These are phyloP conservation scores for Claviceps sp. DNA, from an alignment of 2,329 filamentous ascomycete species.

Conservation along the genomic window DNA sequence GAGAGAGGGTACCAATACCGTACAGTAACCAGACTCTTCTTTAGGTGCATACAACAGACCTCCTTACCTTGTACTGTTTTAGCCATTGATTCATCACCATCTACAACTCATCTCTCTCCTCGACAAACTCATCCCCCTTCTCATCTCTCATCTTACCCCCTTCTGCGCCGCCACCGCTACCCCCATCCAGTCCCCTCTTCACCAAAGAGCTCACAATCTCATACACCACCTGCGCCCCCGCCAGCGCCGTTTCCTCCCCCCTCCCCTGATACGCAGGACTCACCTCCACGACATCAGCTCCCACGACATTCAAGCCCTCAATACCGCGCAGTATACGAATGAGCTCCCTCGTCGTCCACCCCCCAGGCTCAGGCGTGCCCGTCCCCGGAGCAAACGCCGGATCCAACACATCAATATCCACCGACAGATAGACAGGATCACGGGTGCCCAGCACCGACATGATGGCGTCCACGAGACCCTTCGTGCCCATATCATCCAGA, in stretches of 20 bases:
- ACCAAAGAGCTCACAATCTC: conserved; percentile 73
- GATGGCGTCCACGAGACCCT: conserved; percentile 58
- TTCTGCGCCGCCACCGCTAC: conserved; percentile 16
- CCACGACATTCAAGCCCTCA: conserved; percentile 72
- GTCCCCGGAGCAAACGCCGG: conserved; percentile 57
- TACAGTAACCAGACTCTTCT: no score
- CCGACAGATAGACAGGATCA: conserved; percentile 65
- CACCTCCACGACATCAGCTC: conserved; percentile 78
- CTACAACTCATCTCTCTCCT: conserved; percentile 23
- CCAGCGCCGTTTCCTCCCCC: conserved; percentile 70
- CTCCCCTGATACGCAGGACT: conserved; percentile 70
- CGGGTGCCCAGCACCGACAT: conserved; percentile 59
- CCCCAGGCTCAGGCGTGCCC: conserved; percentile 79
- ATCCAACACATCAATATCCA: conserved; percentile 77
- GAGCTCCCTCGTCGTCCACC: conserved; percentile 81
- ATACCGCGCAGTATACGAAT: conserved; percentile 72
- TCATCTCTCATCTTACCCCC: conserved; percentile 14
- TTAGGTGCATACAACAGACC: no score
- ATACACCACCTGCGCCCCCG: conserved; percentile 71
- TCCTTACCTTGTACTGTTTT: no score
- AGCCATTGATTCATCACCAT: no score
- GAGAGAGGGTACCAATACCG: no score
- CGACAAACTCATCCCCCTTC: conserved; percentile 21
- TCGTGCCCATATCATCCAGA: conserved; percentile 67
- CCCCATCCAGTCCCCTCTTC: conserved; percentile 29